These are phyloP conservation scores for Carpinus viminea DNA, from an alignment of 306 rosid species.

Conservation along the genomic window DNA sequence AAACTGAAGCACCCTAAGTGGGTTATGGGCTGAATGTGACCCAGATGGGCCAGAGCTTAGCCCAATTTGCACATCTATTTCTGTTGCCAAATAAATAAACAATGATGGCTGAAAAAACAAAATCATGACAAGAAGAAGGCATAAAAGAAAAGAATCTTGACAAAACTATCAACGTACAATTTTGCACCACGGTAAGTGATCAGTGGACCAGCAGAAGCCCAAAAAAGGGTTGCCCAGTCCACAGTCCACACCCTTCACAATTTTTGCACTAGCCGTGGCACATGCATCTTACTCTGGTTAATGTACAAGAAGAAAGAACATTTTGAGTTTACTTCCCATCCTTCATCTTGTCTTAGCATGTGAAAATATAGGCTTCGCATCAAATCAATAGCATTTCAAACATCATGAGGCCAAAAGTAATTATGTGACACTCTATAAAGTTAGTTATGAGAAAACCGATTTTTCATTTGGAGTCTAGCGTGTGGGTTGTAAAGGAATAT, in stretches of 20 bases:
- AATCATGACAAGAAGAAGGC: neutral
- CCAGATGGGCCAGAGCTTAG: neutral
- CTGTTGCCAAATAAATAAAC: neutral
- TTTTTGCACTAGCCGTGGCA: too few species aligned
- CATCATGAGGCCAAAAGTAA: neutral
- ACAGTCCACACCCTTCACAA: too few species aligned
- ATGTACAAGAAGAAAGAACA: too few species aligned
- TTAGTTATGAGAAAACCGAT: too few species aligned
- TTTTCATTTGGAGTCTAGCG: too few species aligned
- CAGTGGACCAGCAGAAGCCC: too few species aligned
- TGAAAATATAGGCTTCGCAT: neutral
- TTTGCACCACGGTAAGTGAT: conserved; percentile 14
- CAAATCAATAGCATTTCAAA: neutral
- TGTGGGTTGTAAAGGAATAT: too few species aligned
- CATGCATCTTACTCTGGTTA: too few species aligned
- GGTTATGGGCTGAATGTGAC: neutral
- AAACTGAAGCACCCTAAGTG: neutral
- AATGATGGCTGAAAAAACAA: neutral
- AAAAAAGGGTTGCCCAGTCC: too few species aligned
- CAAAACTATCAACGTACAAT: conserved; percentile 8
- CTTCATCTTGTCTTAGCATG: neutral
- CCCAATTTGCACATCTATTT: neutral
- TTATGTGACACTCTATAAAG: neutral
- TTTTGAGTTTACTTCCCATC: neutral
- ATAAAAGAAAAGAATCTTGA: neutral